Percentiles rank a stretch among this genome's conserved stretches.
Conservation (phyloP, 1,284 basidiomycete genomes). For the Rugiboletus extremiorientalis region DNA sequence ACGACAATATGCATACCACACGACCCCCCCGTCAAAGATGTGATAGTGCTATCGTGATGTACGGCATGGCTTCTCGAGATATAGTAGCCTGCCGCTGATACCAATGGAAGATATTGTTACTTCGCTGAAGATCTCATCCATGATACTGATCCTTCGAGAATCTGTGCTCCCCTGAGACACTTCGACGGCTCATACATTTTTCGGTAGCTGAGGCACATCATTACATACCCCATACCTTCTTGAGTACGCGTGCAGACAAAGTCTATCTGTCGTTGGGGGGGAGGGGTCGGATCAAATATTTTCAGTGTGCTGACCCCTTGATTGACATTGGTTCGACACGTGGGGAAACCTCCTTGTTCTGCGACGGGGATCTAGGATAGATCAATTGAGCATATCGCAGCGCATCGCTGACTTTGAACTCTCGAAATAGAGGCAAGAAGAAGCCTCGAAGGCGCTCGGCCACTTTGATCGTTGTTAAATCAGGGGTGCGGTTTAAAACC, state of each 20-base stretch:
- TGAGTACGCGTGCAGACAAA: neutral
- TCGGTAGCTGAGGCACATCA: too few relatives aligned
- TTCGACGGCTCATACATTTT: too few relatives aligned
- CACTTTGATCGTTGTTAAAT: neutral
- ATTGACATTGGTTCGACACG: neutral
- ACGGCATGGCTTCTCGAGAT: slow-evolving; percentile 2
- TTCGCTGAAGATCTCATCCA: neutral
- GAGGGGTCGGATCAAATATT: neutral
- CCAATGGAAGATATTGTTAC: too few relatives aligned
- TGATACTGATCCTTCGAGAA: neutral
- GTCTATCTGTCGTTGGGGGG: too few relatives aligned
- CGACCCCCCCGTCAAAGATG: neutral
- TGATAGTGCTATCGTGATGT: neutral
- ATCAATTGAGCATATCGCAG: neutral
- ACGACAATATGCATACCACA: neutral
- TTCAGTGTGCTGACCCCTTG: neutral
- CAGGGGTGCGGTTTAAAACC: slow-evolving; percentile 8
- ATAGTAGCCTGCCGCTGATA: too few relatives aligned
- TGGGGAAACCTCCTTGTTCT: neutral
- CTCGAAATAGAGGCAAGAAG: neutral
- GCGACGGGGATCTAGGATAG: neutral
- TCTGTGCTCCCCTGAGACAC: too few relatives aligned
- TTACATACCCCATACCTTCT: neutral
- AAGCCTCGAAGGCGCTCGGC: neutral
- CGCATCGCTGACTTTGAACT: slow-evolving; percentile 3